These are phyloP conservation scores for Diversispora eburnea DNA, from an alignment of 192 early-diverging fungal species.

Conservation along the genomic window DNA sequence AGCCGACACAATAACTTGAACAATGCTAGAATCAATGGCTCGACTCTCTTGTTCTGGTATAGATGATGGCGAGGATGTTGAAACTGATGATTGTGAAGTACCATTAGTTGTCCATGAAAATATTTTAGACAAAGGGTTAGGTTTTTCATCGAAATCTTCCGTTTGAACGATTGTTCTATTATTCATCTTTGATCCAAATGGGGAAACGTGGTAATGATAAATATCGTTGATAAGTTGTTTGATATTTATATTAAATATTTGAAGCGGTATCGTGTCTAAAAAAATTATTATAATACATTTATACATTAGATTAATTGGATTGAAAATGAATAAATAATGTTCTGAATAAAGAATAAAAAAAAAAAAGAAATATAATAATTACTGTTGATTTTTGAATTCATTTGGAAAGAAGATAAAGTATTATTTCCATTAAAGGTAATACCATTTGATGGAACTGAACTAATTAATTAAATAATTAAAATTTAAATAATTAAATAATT, in stretches of 20 bases:
- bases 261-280: neutral
- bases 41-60: neutral
- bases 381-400: neutral
- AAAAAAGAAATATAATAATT: too few species aligned
- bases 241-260: slow-evolving; percentile 25
- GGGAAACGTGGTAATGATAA: slow-evolving; percentile 31
- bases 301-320: neutral
- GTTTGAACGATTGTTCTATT: neutral
- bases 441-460: too few species aligned
- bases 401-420: neutral
- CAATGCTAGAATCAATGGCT: slow-evolving; percentile 22
- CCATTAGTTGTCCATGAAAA: slow-evolving; percentile 26
- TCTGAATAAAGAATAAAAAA: neutral
- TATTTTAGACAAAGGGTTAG: slow-evolving; percentile 5
- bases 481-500: too few species aligned
- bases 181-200: slow-evolving; percentile 19
- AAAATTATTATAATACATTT: neutral
- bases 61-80: neutral
- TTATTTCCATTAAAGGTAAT: too few species aligned
- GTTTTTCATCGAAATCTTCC: slow-evolving; percentile 26
- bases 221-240: slow-evolving; percentile 30
- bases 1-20: slow-evolving; percentile 32
- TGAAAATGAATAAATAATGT: too few species aligned
- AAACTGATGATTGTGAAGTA: neutral
- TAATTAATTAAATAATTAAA: too few species aligned